These are phyloP conservation scores for Cadophora malorum DNA, from an alignment of 2,329 filamentous ascomycete genomes.

Conservation along the genomic window DNA sequence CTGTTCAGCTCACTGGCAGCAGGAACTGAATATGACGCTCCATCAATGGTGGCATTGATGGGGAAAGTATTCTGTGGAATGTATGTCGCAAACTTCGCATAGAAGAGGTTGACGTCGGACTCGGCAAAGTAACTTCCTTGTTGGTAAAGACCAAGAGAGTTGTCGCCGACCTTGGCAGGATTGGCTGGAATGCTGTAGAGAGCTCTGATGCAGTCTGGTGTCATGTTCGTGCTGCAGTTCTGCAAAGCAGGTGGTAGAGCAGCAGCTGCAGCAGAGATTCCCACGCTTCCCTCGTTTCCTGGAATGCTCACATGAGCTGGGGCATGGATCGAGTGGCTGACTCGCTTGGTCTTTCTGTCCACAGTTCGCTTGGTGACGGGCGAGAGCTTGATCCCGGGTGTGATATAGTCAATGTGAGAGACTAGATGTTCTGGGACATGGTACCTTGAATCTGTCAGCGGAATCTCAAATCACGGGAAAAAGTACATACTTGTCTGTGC, in stretches of 20 bases:
- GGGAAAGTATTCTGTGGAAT: slow-evolving; percentile 35
- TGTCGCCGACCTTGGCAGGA: slow-evolving; percentile 21
- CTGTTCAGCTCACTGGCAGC: slow-evolving; percentile 23
- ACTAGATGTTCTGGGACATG: slow-evolving; percentile 60
- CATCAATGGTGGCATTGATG: slow-evolving; percentile 32
- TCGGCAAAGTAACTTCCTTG: slow-evolving; percentile 32
- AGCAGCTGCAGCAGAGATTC: slow-evolving; percentile 20
- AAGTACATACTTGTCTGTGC: slow-evolving; percentile 51
- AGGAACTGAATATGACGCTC: slow-evolving; percentile 30
- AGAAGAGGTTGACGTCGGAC: slow-evolving; percentile 33
- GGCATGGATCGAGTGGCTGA: slow-evolving; percentile 22
- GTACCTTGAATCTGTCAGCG: slow-evolving; percentile 43
- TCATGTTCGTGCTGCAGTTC: slow-evolving; percentile 44
- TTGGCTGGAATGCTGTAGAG: slow-evolving; percentile 52
- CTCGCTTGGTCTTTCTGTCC: slow-evolving; percentile 28
- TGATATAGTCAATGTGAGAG: slow-evolving; percentile 62
- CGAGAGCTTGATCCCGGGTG: slow-evolving; percentile 65
- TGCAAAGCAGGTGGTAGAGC: slow-evolving; percentile 27
- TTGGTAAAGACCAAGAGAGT: slow-evolving; percentile 34
- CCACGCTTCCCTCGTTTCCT: slow-evolving; percentile 1
- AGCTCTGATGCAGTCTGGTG: slow-evolving; percentile 44
- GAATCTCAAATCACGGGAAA: no score
- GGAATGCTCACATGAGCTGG: slow-evolving; percentile 18
- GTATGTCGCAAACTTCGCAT: slow-evolving; percentile 27
- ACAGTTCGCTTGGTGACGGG: slow-evolving; percentile 43